phyloP scores from a whole-genome alignment of 177 flowering plant species.

The Vitis hybrid region DNA sequence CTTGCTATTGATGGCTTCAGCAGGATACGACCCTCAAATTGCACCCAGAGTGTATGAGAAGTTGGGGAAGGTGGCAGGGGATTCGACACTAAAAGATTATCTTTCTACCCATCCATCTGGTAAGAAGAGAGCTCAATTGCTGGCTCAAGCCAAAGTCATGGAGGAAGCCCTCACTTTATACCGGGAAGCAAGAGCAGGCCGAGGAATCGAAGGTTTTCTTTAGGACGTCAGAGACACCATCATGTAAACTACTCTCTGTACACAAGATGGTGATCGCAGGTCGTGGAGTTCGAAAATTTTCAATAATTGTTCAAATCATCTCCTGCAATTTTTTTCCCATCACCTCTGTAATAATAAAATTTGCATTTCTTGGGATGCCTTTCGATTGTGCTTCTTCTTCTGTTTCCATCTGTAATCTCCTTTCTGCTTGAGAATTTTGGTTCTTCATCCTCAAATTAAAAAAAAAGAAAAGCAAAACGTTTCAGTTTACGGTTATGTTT shows the following conservation, averaged over 20 bases:
- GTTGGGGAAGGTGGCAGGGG: constrained; percentile 66
- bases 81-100: constrained; percentile 60
- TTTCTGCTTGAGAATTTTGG: background rate
- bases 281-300: background rate
- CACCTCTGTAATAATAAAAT: background rate
- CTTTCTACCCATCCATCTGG: constrained; percentile 95
- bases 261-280: background rate
- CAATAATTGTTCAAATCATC: background rate
- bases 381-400: background rate
- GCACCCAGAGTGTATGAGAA: constrained; percentile 89
- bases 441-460: background rate
- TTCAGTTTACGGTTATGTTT: background rate
- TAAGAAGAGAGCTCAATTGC: constrained; percentile 72
- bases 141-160: constrained; percentile 83
- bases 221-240: constrained; percentile 8
- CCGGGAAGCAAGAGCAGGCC: constrained; percentile 59
- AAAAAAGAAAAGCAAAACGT: background rate
- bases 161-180: constrained; percentile 84
- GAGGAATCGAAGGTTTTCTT: constrained; percentile 69
- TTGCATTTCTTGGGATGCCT: too few relatives aligned
- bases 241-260: background rate
- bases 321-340: background rate
- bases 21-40: constrained; percentile 90
- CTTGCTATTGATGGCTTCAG: constrained; percentile 76
- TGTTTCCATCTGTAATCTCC: background rate